Percentiles rank a stretch among this genome's conserved stretches.
Evolutionary conservation across 495 filamentous ascomycete genomes (phyloP).

Genomic region (Penicillium pancosmium): DNA sequence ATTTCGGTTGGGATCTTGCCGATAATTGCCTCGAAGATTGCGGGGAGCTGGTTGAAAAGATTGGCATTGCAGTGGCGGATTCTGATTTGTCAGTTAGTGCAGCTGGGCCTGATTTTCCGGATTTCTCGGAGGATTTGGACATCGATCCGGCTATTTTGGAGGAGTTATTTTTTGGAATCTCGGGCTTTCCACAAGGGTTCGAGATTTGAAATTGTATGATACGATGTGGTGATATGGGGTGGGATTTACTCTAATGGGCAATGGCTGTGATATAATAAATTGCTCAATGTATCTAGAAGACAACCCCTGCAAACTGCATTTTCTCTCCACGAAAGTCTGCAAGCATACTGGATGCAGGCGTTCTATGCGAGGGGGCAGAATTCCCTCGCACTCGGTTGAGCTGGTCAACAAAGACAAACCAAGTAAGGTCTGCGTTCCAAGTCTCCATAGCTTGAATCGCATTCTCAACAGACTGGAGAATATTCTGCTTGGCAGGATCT

Average conservation of each 20-base stretch:
- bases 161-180: neutral
- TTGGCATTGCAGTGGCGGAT: neutral
- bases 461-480: slow-evolving; percentile 31
- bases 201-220: neutral
- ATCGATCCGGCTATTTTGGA: neutral
- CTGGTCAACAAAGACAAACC: slow-evolving; percentile 44
- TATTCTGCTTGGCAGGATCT: slow-evolving; percentile 11
- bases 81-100: neutral
- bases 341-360: neutral
- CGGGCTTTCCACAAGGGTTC: neutral
- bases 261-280: neutral
- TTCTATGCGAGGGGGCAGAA: neutral
- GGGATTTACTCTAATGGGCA: neutral
- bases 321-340: slow-evolving; percentile 25
- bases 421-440: slow-evolving; percentile 51
- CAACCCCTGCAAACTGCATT: slow-evolving; percentile 34
- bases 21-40: slow-evolving; percentile 22
- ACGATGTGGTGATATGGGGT: too few species aligned
- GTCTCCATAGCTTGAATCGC: slow-evolving; percentile 47
- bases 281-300: slow-evolving; percentile 27
- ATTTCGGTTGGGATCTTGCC: slow-evolving; percentile 22
- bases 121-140: slow-evolving; percentile 1
- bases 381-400: neutral
- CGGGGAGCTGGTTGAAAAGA: slow-evolving; percentile 17
- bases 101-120: neutral